Conservation (phyloP, 2,329 filamentous ascomycete genomes). For the Penicillium decumbens region DNA sequence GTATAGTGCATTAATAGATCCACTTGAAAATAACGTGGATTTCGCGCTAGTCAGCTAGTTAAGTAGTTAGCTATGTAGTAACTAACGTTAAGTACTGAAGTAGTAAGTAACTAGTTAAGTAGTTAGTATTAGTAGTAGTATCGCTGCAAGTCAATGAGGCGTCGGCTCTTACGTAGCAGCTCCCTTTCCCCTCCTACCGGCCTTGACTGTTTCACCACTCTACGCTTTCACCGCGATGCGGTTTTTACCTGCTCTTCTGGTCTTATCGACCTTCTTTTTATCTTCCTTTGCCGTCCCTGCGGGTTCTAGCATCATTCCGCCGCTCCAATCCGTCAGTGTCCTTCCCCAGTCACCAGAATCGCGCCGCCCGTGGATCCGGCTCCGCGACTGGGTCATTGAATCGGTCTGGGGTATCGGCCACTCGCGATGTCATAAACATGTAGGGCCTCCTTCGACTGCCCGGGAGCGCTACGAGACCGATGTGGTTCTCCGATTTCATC, state of each 20-base stretch:
- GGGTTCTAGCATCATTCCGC: conserved; percentile 34
- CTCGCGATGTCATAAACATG: conserved; percentile 23
- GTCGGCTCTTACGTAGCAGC: background rate
- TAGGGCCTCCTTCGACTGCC: conserved; percentile 35
- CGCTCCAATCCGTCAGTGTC: conserved; percentile 28
- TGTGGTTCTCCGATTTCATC: conserved; percentile 83
- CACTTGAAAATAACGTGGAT: background rate
- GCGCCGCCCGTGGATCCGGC: conserved; percentile 35
- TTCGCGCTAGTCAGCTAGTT: no score
- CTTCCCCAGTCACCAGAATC: conserved; percentile 28
- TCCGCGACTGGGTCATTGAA: conserved; percentile 43
- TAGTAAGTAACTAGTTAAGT: no score
- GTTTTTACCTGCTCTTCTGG: conserved; percentile 15
- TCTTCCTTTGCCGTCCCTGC: conserved; percentile 33
- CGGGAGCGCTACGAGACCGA: conserved; percentile 65
- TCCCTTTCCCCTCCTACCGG: background rate
- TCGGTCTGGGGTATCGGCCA: conserved; percentile 39
- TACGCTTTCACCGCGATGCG: conserved; percentile 16
- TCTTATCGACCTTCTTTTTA: conserved; percentile 17
- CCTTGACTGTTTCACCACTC: background rate
- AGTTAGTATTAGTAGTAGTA: background rate
- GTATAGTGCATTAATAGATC: background rate
- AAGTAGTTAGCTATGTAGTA: no score
- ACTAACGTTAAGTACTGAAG: no score
- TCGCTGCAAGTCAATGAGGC: background rate